Conservation (phyloP, 106 monocot genomes). For the Apostasia ramifera region DNA sequence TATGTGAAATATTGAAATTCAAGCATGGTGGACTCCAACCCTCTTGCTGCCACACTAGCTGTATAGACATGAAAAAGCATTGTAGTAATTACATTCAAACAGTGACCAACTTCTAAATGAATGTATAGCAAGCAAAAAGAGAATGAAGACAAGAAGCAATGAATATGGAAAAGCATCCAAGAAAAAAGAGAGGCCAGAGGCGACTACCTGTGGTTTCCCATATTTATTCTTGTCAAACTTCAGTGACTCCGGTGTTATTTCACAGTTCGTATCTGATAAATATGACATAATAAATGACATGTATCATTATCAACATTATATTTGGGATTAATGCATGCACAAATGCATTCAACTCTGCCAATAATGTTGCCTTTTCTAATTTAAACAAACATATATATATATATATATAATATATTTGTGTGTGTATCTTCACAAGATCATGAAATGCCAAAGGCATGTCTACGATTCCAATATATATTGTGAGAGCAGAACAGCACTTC, state of each 20-base stretch:
- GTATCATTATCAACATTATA: no score
- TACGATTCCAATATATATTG: neutral
- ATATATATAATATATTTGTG: no score
- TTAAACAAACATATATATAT: neutral
- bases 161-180: neutral
- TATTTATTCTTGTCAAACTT: conserved; percentile 69
- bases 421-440: neutral
- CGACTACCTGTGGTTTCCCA: conserved; percentile 91
- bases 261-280: conserved; percentile 53
- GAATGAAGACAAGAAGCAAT: neutral
- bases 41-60: conserved; percentile 57
- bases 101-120: neutral
- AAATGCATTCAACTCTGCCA: neutral
- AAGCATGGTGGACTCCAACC: conserved; percentile 31
- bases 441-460: neutral
- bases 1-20: conserved; percentile 90
- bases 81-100: neutral
- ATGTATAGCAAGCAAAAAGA: neutral
- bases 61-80: conserved; percentile 5
- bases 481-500: no score
- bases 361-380: neutral
- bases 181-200: neutral
- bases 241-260: conserved; percentile 47
- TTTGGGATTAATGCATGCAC: no score
- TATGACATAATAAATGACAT: neutral